A percentile compares a stretch with the other conserved stretches of the same genome.
phyloP scores from a whole-genome alignment of 116 monocot species.

The Cymodocea nodosa region DNA sequence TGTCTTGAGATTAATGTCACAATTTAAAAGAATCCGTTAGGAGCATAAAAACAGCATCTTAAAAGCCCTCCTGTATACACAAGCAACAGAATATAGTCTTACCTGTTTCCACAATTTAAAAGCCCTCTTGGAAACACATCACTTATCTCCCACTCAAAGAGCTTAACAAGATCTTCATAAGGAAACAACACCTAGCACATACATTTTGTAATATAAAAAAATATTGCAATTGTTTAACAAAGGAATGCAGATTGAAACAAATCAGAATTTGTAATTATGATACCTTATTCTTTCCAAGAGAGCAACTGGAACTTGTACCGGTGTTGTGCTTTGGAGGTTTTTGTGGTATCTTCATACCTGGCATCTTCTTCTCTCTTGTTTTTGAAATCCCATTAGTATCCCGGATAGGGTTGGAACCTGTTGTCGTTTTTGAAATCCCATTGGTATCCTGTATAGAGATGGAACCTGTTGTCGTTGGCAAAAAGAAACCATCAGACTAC shows the following conservation, averaged over 20 bases:
- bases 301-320: constrained; percentile 24
- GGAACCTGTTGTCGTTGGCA: constrained; percentile 9
- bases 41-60: no score
- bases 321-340: constrained; percentile 40
- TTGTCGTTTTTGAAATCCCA: constrained; percentile 11
- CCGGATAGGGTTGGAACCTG: constrained; percentile 10
- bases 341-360: constrained; percentile 24
- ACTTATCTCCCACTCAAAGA: constrained; percentile 60
- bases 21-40: no score
- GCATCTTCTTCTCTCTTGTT: constrained; percentile 12
- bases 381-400: constrained; percentile 21
- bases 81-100: background rate
- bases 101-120: constrained; percentile 96
- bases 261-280: background rate
- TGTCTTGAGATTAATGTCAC: no score
- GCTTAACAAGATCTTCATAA: constrained; percentile 78
- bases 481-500: constrained; percentile 3
- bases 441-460: constrained; percentile 14
- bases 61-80: no score
- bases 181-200: constrained; percentile 59
- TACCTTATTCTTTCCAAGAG: constrained; percentile 61
- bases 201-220: background rate
- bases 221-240: background rate
- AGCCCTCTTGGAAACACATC: constrained; percentile 79
- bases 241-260: background rate